Evolutionary conservation across 306 rosid genomes (phyloP).

Genomic region (Coriaria nepalensis): DNA sequence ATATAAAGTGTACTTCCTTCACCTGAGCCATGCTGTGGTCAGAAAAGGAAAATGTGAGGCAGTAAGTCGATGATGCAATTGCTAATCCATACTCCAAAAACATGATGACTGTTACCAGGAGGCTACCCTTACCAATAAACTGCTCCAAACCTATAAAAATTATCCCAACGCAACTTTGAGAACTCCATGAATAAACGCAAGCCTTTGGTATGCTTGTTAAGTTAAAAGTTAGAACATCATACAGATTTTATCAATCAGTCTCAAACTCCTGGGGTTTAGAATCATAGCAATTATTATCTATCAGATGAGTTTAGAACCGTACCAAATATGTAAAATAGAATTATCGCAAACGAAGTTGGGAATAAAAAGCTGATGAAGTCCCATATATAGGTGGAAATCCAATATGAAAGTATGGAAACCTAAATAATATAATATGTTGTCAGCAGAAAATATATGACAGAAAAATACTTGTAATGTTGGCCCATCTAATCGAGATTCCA

Average conservation of each 20-base stretch:
- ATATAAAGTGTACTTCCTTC: conserved; percentile 2
- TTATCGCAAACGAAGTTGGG: conserved; percentile 64
- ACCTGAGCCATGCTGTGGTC: conserved; percentile 96
- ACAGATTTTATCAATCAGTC: no score
- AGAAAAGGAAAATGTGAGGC: conserved; percentile 83
- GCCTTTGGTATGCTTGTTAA: neutral
- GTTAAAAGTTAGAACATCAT: no score
- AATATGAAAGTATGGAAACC: conserved; percentile 82
- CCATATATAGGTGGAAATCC: conserved; percentile 82
- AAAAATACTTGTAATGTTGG: conserved; percentile 6
- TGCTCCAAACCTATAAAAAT: conserved; percentile 66
- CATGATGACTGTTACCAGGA: conserved; percentile 55
- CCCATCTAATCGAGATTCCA: conserved; percentile 9
- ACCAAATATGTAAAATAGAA: conserved; percentile 80
- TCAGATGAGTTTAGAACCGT: conserved; percentile 17
- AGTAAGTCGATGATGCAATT: conserved; percentile 79
- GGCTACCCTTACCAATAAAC: conserved; percentile 71
- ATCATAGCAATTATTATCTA: neutral
- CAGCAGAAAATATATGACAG: conserved; percentile 4
- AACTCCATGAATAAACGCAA: conserved; percentile 8
- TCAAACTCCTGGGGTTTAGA: no score
- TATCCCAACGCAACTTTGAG: conserved; percentile 7
- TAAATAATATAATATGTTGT: conserved; percentile 22
- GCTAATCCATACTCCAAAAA: conserved; percentile 85
- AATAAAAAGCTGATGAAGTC: conserved; percentile 90